Conservation (phyloP, 2,329 filamentous ascomycete genomes). For the Chrysosporium queenslandicum region DNA sequence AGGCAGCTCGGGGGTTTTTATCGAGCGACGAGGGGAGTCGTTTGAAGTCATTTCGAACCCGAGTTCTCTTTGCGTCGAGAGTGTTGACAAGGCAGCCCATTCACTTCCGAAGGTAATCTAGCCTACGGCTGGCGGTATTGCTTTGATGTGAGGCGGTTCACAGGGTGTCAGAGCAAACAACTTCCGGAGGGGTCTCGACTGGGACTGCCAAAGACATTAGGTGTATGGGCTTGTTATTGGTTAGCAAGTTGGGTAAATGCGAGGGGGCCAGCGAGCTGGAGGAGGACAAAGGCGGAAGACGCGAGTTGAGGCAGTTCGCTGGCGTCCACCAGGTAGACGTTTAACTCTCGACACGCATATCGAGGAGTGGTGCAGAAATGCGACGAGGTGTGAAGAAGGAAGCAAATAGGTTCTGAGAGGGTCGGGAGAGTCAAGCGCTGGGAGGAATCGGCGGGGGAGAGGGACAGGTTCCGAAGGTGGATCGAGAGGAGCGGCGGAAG, state of each 20-base stretch:
- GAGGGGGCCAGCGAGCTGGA: background rate
- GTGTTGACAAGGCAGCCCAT: too few species aligned
- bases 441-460: background rate
- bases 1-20: constrained; percentile 12
- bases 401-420: background rate
- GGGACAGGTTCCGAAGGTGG: background rate
- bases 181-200: background rate
- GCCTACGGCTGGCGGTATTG: background rate
- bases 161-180: background rate
- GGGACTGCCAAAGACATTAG: background rate
- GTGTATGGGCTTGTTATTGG: background rate
- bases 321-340: background rate
- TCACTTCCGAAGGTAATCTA: too few species aligned
- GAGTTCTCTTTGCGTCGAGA: too few species aligned
- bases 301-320: background rate
- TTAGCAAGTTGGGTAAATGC: background rate
- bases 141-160: background rate
- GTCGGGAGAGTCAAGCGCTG: background rate
- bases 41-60: constrained; percentile 7
- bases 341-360: background rate
- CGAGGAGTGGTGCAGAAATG: background rate
- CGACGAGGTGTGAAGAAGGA: too few species aligned
- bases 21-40: constrained; percentile 10
- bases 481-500: background rate
- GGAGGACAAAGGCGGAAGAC: background rate